Evolutionary conservation across 2,329 filamentous ascomycete genomes (phyloP).

Genomic region (Sporothrix pseudoabietina): DNA sequence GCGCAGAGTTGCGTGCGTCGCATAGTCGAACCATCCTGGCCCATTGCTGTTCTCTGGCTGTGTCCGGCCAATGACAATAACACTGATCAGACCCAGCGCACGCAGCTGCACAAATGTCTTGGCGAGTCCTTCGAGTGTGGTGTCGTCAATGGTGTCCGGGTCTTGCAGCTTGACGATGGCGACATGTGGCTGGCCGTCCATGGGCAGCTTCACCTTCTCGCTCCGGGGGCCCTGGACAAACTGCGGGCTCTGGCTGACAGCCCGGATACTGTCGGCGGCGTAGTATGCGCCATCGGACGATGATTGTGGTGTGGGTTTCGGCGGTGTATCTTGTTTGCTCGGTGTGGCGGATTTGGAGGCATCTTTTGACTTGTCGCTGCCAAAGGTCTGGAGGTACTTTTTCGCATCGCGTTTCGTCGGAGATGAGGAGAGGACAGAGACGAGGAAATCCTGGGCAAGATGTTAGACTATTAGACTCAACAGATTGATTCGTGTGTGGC

Average conservation of each 20-base stretch:
- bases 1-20: conserved; percentile 68
- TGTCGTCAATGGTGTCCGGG: conserved; percentile 70
- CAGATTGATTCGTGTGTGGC: conserved; percentile 5
- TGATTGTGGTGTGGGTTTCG: conserved; percentile 35
- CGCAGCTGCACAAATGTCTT: conserved; percentile 82
- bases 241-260: conserved; percentile 41
- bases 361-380: conserved; percentile 43
- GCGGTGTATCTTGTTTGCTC: conserved; percentile 29
- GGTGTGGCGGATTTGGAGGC: conserved; percentile 39
- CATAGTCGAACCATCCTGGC: conserved; percentile 43
- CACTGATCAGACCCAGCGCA: conserved; percentile 76
- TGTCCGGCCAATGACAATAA: conserved; percentile 76
- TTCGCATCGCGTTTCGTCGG: conserved; percentile 92
- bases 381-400: conserved; percentile 87
- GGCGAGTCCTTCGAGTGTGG: conserved; percentile 72
- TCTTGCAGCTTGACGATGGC: conserved; percentile 83
- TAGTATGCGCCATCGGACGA: conserved; percentile 10
- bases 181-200: conserved; percentile 61
- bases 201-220: conserved; percentile 37
- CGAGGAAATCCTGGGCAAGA: conserved; percentile 66
- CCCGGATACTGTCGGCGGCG: conserved; percentile 37
- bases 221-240: conserved; percentile 43
- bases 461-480: neutral
- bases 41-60: conserved; percentile 39
- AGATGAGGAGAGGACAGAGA: conserved; percentile 83